Evolutionary conservation across 345 rosid genomes (phyloP), one percentile per base, ranked within the genome.

Genomic region (Eucalyptus polyanthemos): DNA sequence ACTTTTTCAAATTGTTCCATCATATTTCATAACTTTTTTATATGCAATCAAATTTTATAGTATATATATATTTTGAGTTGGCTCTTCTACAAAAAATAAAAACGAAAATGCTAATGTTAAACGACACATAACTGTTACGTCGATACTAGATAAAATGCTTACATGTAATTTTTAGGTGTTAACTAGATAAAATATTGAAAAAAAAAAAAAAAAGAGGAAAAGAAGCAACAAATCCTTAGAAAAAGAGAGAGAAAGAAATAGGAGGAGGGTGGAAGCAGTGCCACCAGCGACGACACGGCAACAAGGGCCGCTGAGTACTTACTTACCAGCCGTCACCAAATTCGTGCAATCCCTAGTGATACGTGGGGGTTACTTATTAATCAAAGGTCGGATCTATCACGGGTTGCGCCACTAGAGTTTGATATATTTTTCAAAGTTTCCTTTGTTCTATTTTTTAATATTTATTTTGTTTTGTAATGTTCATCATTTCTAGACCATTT

Each of bases 341-440:
- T n/a, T n/a, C 5, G 21, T 8, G 21, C 31, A 60, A 60, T 11
- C 40, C 11, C 76, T 67, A 15, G 3, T 9, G 21, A 15, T 67
- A 9, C 76, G 3, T 8, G 34, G 40, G 37, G 25, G 9, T 65
- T 34, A n/a, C 21, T 25, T n/a, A 9, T 25, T n/a, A 5, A 16
- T 34, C 40, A 67, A 7, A 31, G 40, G 2, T 67, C 6, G 2
- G n/a, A 15, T 67, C 40, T 4, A 8, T 34, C 80, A 8, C 3
- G 11, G 21, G 40, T 15, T 34, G 21, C 22, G 0, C 11, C 0
- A 31, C 22, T 19, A 0, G 40, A 67, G 80, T 65, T 15, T 7
- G 21, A n/a, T 67, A 4, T 67, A n/a, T n/a, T 31, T 4, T 67
- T 8, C 10, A 34, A 67, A 67, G 40, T 31, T 8, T 67, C 76